Percentiles rank a stretch among this genome's conserved stretches.
Evolutionary conservation across 495 filamentous ascomycete species (phyloP).

Genomic region (Penicillium pancosmium): DNA sequence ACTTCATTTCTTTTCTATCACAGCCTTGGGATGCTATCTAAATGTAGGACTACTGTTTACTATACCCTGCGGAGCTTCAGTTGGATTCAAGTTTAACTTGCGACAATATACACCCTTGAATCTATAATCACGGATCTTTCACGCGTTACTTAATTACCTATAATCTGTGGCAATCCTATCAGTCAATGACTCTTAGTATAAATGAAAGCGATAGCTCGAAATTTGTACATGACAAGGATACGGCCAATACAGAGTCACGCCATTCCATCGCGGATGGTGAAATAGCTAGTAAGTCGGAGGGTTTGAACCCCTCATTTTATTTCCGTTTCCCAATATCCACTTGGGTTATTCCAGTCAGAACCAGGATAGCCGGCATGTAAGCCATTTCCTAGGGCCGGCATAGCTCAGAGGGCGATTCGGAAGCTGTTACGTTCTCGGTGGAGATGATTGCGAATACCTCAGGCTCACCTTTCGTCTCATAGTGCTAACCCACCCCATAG

Average conservation of each 20-base stretch:
- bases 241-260: constrained; percentile 22
- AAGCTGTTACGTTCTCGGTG: constrained; percentile 21
- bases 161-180: too few relatives aligned
- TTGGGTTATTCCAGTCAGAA: neutral
- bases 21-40: too few relatives aligned
- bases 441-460: constrained; percentile 30
- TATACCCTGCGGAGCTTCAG: neutral
- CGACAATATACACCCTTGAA: too few relatives aligned
- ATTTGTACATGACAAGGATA: neutral
- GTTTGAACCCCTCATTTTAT: neutral
- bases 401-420: neutral
- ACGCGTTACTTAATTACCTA: too few relatives aligned
- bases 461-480: too few relatives aligned
- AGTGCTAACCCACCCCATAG: constrained; percentile 3
- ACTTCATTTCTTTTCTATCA: too few relatives aligned
- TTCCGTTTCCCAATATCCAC: neutral
- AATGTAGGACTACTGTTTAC: neutral
- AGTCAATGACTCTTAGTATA: too few relatives aligned
- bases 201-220: too few relatives aligned
- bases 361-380: neutral
- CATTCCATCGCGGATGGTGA: constrained; percentile 28
- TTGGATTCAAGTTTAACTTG: neutral
- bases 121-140: too few relatives aligned
- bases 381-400: neutral
- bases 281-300: constrained; percentile 12